A percentile compares a stretch with the other conserved stretches of the same genome.
Conservation (phyloP, 768 basidiomycete genomes). For the Trametes cinnabarina region DNA sequence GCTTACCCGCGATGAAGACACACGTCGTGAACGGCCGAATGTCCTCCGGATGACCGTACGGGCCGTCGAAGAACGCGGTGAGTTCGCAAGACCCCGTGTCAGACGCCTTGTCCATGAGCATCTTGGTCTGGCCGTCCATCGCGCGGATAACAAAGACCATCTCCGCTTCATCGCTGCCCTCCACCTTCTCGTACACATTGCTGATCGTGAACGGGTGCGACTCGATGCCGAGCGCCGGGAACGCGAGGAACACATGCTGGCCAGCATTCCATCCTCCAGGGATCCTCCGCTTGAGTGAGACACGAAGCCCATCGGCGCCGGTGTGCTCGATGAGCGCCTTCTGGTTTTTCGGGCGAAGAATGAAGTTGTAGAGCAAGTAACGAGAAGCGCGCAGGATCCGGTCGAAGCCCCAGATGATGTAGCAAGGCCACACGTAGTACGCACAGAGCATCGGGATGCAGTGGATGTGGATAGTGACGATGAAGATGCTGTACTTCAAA, state of each 20-base stretch:
- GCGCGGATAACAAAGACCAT: slow-evolving; percentile 53
- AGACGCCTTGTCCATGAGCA: slow-evolving; percentile 19
- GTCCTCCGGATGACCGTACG: slow-evolving; percentile 38
- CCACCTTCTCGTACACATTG: slow-evolving; percentile 35
- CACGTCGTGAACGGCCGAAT: slow-evolving; percentile 35
- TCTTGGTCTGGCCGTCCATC: slow-evolving; percentile 48
- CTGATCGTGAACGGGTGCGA: slow-evolving; percentile 52
- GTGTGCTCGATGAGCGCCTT: slow-evolving; percentile 41
- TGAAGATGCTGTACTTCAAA: slow-evolving; percentile 34
- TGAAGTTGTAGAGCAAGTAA: slow-evolving; percentile 39
- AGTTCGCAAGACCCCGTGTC: slow-evolving; percentile 26
- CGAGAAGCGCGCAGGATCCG: slow-evolving; percentile 39
- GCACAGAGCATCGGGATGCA: slow-evolving; percentile 32
- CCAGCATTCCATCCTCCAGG: slow-evolving; percentile 48
- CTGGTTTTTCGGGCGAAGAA: slow-evolving; percentile 32
- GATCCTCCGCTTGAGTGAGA: slow-evolving; percentile 40
- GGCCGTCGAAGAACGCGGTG: slow-evolving; percentile 38
- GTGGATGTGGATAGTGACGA: slow-evolving; percentile 38
- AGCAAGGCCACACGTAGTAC: slow-evolving; percentile 45
- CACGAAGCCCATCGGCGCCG: slow-evolving; percentile 42
- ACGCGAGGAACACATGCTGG: slow-evolving; percentile 47
- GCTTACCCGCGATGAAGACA: slow-evolving; percentile 38
- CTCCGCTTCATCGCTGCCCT: slow-evolving; percentile 30
- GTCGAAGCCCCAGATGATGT: slow-evolving; percentile 48
- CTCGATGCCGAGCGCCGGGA: slow-evolving; percentile 46